A percentile compares a stretch with the other conserved stretches of the same genome.
These are phyloP conservation scores for Phytopythium mirpurense DNA, from an alignment of 352 stramenopile genomes.

Conservation along the genomic window DNA sequence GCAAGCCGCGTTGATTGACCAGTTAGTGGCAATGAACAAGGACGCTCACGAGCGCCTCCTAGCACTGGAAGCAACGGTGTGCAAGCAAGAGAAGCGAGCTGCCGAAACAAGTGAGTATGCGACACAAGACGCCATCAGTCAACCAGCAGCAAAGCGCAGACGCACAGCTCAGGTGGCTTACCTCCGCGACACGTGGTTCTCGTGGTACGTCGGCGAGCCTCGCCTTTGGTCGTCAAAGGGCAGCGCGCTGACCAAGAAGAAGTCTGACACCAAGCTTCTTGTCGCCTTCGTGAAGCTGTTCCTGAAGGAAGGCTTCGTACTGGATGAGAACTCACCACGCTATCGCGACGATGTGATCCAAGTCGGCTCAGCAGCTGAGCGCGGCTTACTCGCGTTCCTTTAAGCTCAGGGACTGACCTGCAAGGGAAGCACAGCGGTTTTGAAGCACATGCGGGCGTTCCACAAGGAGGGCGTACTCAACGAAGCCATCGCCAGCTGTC, in stretches of 20 bases:
- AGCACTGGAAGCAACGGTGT: background rate
- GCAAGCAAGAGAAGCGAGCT: background rate
- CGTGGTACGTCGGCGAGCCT: constrained; percentile 11
- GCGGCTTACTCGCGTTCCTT: constrained; percentile 5
- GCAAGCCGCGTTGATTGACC: background rate
- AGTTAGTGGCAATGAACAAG: background rate
- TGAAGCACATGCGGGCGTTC: constrained; percentile 15
- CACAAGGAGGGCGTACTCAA: too few relatives aligned
- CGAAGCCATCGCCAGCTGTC: too few relatives aligned
- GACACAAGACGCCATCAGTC: background rate
- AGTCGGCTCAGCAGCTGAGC: constrained; percentile 4
- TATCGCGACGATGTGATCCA: constrained; percentile 7
- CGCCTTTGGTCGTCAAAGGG: constrained; percentile 3
- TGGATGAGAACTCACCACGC: background rate
- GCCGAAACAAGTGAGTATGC: background rate
- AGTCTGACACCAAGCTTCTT: constrained; percentile 8
- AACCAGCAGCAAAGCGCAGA: background rate
- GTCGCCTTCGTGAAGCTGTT: constrained; percentile 15
- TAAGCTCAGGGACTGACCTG: constrained; percentile 1
- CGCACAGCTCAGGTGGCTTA: background rate
- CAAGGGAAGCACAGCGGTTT: constrained; percentile 2
- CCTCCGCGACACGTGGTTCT: constrained; percentile 12
- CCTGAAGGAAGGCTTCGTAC: constrained; percentile 4
- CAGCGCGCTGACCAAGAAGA: background rate
- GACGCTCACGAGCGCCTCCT: background rate